Evolutionary conservation across 176 grass and related monocot genomes (phyloP).

Genomic region (Rhipidocladum racemiflorum): DNA sequence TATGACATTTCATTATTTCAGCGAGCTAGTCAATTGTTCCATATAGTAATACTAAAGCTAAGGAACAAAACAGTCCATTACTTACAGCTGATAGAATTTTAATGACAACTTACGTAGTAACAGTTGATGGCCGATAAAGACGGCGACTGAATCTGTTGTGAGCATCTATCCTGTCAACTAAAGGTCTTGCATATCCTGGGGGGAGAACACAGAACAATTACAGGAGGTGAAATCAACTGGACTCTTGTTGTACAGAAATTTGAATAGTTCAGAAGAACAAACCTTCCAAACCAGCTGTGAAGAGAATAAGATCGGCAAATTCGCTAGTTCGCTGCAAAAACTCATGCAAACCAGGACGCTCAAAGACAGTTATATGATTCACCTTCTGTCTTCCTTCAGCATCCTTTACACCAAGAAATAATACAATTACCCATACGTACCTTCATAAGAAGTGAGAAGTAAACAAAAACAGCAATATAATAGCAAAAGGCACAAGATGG

Average conservation of each 20-base stretch:
- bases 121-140: slow-evolving; percentile 79
- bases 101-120: slow-evolving; percentile 67
- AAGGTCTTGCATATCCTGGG: slow-evolving; percentile 80
- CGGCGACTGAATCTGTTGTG: slow-evolving; percentile 65
- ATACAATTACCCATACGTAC: slow-evolving; percentile 10
- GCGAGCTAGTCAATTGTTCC: not conserved
- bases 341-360: slow-evolving; percentile 86
- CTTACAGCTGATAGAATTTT: not conserved
- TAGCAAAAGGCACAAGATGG: not conserved
- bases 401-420: slow-evolving; percentile 55
- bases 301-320: slow-evolving; percentile 94
- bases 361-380: slow-evolving; percentile 83
- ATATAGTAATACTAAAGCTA: not conserved
- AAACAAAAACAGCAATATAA: not conserved
- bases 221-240: not conserved
- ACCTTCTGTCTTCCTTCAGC: slow-evolving; percentile 70
- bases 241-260: not conserved
- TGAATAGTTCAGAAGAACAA: slow-evolving; percentile 3
- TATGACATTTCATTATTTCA: not conserved
- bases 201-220: slow-evolving; percentile 17
- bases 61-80: not conserved
- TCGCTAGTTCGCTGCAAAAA: slow-evolving; percentile 70
- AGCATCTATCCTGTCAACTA: slow-evolving; percentile 87
- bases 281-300: slow-evolving; percentile 97
- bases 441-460: not conserved